These are phyloP conservation scores for Microbotryum intermedium DNA, from an alignment of 1,284 basidiomycete species.

Conservation along the genomic window DNA sequence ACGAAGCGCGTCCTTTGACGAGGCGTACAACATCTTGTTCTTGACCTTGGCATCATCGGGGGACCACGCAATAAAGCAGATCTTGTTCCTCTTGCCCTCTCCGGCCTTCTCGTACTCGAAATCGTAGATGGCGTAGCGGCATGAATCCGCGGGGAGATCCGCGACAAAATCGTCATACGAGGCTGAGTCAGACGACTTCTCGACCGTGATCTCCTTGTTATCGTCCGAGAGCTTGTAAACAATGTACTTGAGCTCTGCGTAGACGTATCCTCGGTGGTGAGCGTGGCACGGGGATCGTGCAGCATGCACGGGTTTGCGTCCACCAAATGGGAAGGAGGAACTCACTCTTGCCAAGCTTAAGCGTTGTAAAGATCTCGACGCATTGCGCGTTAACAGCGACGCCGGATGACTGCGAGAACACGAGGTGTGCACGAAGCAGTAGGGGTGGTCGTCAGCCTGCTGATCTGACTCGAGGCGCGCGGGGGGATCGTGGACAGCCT, in stretches of 20 bases:
- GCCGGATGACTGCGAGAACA: slow-evolving; percentile 58
- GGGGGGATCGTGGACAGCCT: too few relatives aligned
- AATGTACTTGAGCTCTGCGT: slow-evolving; percentile 68
- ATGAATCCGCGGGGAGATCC: slow-evolving; percentile 66
- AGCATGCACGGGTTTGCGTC: too few relatives aligned
- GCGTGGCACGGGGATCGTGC: not conserved
- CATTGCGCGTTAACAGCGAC: slow-evolving; percentile 57
- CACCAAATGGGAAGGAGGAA: too few relatives aligned
- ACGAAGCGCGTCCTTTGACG: slow-evolving; percentile 80
- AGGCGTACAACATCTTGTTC: slow-evolving; percentile 90
- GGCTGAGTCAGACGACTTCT: slow-evolving; percentile 48
- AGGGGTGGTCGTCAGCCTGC: too few relatives aligned
- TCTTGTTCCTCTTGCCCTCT: slow-evolving; percentile 78
- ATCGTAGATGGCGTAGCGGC: slow-evolving; percentile 88
- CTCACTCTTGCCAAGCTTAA: slow-evolving; percentile 69
- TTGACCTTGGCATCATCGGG: slow-evolving; percentile 82
- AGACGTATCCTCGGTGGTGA: not conserved
- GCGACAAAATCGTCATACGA: slow-evolving; percentile 70
- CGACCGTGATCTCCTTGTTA: slow-evolving; percentile 66
- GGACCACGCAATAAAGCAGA: slow-evolving; percentile 76
- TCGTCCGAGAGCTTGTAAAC: slow-evolving; percentile 60
- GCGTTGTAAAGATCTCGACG: slow-evolving; percentile 56
- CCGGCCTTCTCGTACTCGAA: slow-evolving; percentile 74
- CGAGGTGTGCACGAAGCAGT: not conserved
- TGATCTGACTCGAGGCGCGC: too few relatives aligned